A percentile compares a stretch with the other conserved stretches of the same genome.
phyloP scores from a whole-genome alignment of 495 filamentous ascomycete species.

The Xylaria castorea region DNA sequence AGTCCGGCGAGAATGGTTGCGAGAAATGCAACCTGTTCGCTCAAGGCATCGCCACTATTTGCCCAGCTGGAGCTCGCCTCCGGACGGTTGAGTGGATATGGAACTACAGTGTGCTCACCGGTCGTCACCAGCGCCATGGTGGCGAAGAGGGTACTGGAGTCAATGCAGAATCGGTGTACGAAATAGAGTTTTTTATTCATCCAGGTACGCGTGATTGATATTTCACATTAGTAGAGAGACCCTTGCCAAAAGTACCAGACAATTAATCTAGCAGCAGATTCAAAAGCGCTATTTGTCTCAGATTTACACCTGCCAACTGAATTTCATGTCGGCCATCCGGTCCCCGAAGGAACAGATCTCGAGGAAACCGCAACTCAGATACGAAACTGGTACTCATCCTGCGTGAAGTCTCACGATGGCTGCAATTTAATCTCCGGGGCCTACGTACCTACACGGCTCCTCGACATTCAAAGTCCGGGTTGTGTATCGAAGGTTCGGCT shows the following conservation, averaged over 20 bases:
- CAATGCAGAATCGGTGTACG: background rate
- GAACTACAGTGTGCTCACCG: constrained; percentile 11
- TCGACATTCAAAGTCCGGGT: background rate
- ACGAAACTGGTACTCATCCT: background rate
- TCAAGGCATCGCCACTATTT: background rate
- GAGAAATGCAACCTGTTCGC: constrained; percentile 7
- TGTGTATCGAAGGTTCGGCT: background rate
- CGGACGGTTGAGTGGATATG: constrained; percentile 10
- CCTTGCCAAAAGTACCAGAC: background rate
- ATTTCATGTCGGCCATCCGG: constrained; percentile 4
- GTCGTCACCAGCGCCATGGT: background rate
- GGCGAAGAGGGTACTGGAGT: background rate
- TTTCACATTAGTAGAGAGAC: background rate
- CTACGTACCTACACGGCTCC: background rate
- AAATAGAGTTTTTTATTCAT: constrained; percentile 14
- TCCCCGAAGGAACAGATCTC: background rate
- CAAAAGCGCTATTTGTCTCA: background rate
- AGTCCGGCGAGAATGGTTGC: background rate
- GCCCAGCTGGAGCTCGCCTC: background rate
- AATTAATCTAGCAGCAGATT: background rate
- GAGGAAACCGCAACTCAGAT: background rate
- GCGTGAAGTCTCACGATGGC: background rate
- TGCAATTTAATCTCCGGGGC: background rate
- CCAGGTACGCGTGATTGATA: constrained; percentile 1
- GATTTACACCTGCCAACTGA: background rate